These are phyloP conservation scores for Moniliophthora roreri DNA, from an alignment of 1,284 basidiomycete genomes.

Conservation along the genomic window DNA sequence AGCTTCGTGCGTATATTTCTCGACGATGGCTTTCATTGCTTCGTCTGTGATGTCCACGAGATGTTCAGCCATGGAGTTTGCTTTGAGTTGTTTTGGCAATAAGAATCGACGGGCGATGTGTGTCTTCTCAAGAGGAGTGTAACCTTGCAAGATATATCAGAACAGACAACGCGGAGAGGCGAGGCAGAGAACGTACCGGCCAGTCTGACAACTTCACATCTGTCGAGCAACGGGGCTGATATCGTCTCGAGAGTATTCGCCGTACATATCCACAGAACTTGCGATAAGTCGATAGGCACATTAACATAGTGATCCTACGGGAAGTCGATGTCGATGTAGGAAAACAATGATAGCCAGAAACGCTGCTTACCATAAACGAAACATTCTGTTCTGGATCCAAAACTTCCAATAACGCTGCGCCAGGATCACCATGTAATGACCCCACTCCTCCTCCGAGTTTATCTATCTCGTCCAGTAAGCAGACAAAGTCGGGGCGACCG, in stretches of 20 bases:
- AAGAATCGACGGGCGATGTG: constrained; percentile 86
- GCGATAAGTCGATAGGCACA: constrained; percentile 85
- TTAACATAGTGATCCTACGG: constrained; percentile 89
- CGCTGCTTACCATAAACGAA: constrained; percentile 75
- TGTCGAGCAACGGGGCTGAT: constrained; percentile 77
- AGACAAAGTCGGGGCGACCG: constrained; percentile 76
- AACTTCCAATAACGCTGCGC: constrained; percentile 85
- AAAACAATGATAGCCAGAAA: constrained; percentile 18
- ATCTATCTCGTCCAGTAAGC: constrained; percentile 85
- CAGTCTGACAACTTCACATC: constrained; percentile 71
- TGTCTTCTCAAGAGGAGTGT: constrained; percentile 89
- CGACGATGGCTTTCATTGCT: constrained; percentile 71
- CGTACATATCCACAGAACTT: constrained; percentile 89
- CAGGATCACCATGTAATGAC: constrained; percentile 83
- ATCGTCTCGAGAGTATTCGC: constrained; percentile 88
- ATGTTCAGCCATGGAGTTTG: constrained; percentile 61
- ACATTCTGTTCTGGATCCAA: constrained; percentile 92
- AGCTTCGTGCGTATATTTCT: constrained; percentile 83
- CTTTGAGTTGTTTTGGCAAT: constrained; percentile 79
- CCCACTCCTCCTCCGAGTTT: constrained; percentile 69
- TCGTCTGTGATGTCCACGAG: constrained; percentile 65
- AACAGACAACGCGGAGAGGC: not conserved
- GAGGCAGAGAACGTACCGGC: constrained; percentile 49
- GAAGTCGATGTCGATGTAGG: constrained; percentile 6
- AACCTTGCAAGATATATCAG: constrained; percentile 48